Base-by-base conservation (phyloP, 2,329 filamentous ascomycete species). In the Clonostachys sp. region DNA sequence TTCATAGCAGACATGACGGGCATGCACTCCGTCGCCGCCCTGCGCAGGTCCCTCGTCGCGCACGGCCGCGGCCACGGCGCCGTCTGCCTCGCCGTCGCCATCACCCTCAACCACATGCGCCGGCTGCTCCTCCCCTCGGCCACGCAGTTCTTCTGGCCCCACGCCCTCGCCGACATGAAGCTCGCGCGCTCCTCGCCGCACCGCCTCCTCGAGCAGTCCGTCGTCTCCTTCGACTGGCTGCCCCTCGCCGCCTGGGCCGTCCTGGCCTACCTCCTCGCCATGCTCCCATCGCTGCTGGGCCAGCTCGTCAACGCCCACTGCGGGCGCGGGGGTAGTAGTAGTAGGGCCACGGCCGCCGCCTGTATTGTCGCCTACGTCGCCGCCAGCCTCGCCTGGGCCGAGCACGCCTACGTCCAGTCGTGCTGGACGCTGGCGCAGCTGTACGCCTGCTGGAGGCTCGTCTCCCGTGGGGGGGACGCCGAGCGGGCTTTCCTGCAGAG, bases 41-140 rank as follows among this genome's bases (percentile, higher is more conserved):
- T 30, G 24, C 20, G 45, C 18, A 16, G 48, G 12, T 48, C 53
- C 17, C 42, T 62, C 6, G 53, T 66, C 41, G 55, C 55, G 9
- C 49, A 56, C 41, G 60, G 61, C 34, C 53, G 59, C 49, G 48
- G 52, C 8, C 46, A 51, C 6, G 55, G 55, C 2, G 52, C 63
- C 12, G 50, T 54, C 1, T 57, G 59, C 44, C 55, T 69, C 41
- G 38, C 60, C 13, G 56, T 61, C 38, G 70, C 70, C 44, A 59
- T 67, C 14, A 49, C 71, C 12, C 40, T 64, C 24, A 64, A 73
- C 58, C 70, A 74, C 52, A 55, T 68, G 14, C 62, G 66, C 5
- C 57, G 64, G 17, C 53, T 61, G n/a, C 48, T 71, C 0, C 40
- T 47, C 12, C 65, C 62, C 7, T 59, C 51, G 54, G 48, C 65